These are phyloP conservation scores for Neodidymelliopsis sp. DNA, from an alignment of 2,329 filamentous ascomycete genomes.

Conservation along the genomic window DNA sequence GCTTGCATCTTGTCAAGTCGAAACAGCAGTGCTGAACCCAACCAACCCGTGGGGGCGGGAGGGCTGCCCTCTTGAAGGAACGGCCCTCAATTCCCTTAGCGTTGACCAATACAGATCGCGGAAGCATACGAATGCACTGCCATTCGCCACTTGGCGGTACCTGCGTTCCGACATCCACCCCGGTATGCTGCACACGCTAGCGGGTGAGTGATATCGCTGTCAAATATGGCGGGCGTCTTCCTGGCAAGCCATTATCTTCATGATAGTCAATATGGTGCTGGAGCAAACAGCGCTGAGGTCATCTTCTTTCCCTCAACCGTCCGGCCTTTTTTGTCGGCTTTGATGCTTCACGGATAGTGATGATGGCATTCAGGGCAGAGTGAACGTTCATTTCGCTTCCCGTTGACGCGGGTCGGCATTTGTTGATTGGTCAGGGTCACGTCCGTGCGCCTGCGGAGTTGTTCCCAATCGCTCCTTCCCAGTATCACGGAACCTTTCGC, in stretches of 20 bases:
- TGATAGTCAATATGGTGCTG: neutral
- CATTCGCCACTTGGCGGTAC: constrained; percentile 6
- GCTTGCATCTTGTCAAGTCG: constrained; percentile 25
- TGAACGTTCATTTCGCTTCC: constrained; percentile 5
- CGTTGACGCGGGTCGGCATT: constrained; percentile 6
- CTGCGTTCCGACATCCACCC: constrained; percentile 1
- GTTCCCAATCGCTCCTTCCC: constrained; percentile 8
- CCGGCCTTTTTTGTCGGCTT: no score
- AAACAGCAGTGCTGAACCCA: constrained; percentile 8
- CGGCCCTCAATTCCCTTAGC: constrained; percentile 1
- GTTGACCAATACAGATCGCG: constrained; percentile 1
- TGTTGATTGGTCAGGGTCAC: neutral
- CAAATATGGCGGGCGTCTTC: neutral
- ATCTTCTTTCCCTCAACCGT: no score
- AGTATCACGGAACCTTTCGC: constrained; percentile 9
- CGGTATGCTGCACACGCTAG: neutral
- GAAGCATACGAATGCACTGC: neutral
- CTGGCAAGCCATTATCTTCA: no score
- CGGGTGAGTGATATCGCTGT: neutral
- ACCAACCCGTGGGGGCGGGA: constrained; percentile 3
- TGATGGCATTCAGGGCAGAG: neutral
- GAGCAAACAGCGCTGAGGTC: no score
- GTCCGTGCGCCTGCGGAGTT: constrained; percentile 7
- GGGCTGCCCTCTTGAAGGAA: constrained; percentile 11
- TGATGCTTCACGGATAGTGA: no score